Evolutionary conservation across 2,329 filamentous ascomycete species (phyloP), one percentile per base, ranked within the genome.

Genomic region (Raffaelea arxii): DNA sequence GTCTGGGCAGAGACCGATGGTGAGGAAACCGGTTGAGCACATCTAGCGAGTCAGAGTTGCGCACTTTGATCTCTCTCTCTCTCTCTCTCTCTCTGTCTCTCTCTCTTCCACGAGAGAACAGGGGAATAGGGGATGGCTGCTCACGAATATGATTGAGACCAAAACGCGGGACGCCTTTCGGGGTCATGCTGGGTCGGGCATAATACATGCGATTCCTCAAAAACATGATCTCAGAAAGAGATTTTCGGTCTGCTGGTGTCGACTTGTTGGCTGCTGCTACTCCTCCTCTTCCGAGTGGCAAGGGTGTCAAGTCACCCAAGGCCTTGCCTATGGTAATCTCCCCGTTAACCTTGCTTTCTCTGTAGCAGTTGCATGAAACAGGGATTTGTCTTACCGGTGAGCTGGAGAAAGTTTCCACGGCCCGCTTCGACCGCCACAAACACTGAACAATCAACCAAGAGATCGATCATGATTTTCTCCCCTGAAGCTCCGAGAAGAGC

Each of bases 121-220:
- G n/a, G n/a, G n/a, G n/a, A n/a, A n/a, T n/a, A n/a, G n/a, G n/a
- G n/a, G n/a, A n/a, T n/a, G n/a, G n/a, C 1, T 24, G 68, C 82
- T 59, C 72, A 94, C 86, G 90, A 47, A 87, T 87, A 60, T 86
- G 85, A 53, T 81, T 80, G 46, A 94, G 72, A 2, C 92, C 91
- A 60, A 85, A 82, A 18, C 78, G 74, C 7, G 92, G 74, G 9
- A 71, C 64, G 3, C 84, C 82, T 54, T 76, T 77, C 3, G 78
- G 70, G 56, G 84, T 91, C 25, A 90, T 67, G 2, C 77, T 74
- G 19, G 88, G 78, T 55, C 80, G 81, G 21, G 86, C 84, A 63
- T 96, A 97, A 43, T 97, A 72, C 71, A 96, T 94, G 19, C 88
- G 80, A 58, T 78, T 88, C 49, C 90, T 81, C 41, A 90, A 78